phyloP scores from a whole-genome alignment of 192 early-diverging fungal genomes.

The Backusella circina region DNA sequence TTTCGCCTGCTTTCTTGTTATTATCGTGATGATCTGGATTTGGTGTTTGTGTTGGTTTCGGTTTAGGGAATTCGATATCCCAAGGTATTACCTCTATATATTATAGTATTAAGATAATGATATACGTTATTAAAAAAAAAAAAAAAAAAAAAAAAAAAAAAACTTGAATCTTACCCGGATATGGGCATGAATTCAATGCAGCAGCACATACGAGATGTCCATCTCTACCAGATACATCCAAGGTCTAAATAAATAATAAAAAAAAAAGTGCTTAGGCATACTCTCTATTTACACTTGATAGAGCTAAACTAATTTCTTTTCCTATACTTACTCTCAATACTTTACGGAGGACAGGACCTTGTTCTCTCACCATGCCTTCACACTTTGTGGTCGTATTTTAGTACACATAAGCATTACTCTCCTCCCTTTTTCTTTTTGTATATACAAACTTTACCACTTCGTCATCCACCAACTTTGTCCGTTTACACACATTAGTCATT shows the following conservation, averaged over 20 bases:
- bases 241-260: conserved; percentile 19
- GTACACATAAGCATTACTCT: neutral
- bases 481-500: conserved; percentile 9
- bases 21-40: conserved; percentile 20
- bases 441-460: conserved; percentile 8
- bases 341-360: conserved; percentile 42
- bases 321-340: conserved; percentile 34
- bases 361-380: conserved; percentile 42
- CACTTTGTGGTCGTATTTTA: conserved; percentile 27
- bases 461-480: neutral
- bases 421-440: neutral
- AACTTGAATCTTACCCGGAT: conserved; percentile 26
- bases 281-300: too few relatives aligned
- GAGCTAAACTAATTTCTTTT: too few relatives aligned
- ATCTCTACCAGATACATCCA: conserved; percentile 34
- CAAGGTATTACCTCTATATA: conserved; percentile 22
- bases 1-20: neutral
- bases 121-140: too few relatives aligned
- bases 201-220: conserved; percentile 45
- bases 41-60: conserved; percentile 41
- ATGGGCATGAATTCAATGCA: conserved; percentile 39
- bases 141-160: neutral
- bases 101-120: neutral
- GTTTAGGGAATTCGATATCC: conserved; percentile 41
- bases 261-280: too few relatives aligned